Evolutionary conservation across 768 basidiomycete genomes (phyloP).

Genomic region (Leccinellum albellum): DNA sequence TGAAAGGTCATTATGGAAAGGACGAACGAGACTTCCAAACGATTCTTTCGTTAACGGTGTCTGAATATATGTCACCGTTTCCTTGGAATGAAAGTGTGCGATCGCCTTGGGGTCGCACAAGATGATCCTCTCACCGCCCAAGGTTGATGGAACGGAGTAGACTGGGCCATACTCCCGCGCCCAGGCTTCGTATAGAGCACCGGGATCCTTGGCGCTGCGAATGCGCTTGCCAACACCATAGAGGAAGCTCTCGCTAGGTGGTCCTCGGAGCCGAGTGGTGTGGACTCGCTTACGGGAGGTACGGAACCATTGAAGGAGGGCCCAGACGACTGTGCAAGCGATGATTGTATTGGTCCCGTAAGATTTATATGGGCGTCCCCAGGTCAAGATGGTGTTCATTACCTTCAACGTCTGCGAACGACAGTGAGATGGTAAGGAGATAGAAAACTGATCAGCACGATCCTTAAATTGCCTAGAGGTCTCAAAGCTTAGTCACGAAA

Average conservation of each 20-base stretch:
- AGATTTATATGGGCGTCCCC: no score
- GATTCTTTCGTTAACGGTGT: background rate
- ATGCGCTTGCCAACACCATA: background rate
- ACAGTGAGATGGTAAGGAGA: no score
- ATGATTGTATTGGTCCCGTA: background rate
- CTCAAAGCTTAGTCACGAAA: no score
- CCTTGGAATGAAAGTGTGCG: background rate
- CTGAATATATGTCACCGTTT: background rate
- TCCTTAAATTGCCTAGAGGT: no score
- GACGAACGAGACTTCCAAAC: background rate
- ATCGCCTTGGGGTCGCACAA: background rate
- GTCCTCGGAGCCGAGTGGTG: background rate
- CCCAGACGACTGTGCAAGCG: background rate
- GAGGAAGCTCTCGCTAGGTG: background rate
- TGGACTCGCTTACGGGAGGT: background rate
- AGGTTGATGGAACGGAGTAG: background rate
- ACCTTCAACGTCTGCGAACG: no score
- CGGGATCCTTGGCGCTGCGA: background rate
- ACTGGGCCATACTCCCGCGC: background rate
- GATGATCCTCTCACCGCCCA: background rate
- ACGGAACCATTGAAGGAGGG: background rate
- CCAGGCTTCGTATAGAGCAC: background rate
- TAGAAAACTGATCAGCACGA: no score
- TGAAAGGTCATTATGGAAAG: background rate
- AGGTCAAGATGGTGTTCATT: no score